Base-by-base conservation (phyloP, 2,329 filamentous ascomycete species). In the Xylariales sp. region DNA sequence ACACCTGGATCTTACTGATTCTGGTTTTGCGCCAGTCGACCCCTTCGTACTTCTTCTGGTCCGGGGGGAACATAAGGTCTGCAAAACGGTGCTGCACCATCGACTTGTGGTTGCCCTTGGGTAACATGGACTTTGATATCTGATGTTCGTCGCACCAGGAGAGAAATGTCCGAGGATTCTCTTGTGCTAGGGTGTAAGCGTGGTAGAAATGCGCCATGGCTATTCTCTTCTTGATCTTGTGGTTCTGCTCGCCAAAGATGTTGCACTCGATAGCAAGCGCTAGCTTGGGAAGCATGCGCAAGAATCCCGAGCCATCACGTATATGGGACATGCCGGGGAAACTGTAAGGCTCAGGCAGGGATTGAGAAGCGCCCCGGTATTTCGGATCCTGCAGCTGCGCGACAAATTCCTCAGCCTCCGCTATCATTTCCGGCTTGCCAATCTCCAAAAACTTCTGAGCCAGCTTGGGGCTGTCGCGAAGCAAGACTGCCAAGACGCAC, bases 281-380 rank as follows among this genome's bases (percentile, higher is more conserved):
- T 14, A 37, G 21, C 5, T 37, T 37, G 8, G 16, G 18, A 24
- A 37, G 9, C 34, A 37, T 5, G 7, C 19, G 19, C 14, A 24
- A 12, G 20, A 37, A 37, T 5, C 16, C 19, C 19, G 22, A 37
- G 12, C 5, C 14, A 14, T 37, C 34, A 14, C 8, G 5, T 6
- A 37, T 37, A 6, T 37, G 34, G 5, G 34, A 37, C 34, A 37
- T 15, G 28, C 24, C n/a, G n/a, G n/a, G n/a, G n/a, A n/a, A n/a
- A n/a, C n/a, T n/a, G n/a, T n/a, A n/a, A n/a, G n/a, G n/a, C n/a
- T n/a, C n/a, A n/a, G n/a, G n/a, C n/a, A n/a, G n/a, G n/a, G n/a
- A n/a, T n/a, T n/a, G n/a, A n/a, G n/a, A n/a, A n/a, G n/a, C n/a
- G n/a, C n/a, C n/a, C n/a, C n/a, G n/a, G n/a, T n/a, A n/a, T n/a